Percentiles rank a stretch among this genome's conserved stretches.
These are phyloP conservation scores for Fraxinus xanthoxyloides DNA, from an alignment of 305 asterid genomes.

Conservation along the genomic window DNA sequence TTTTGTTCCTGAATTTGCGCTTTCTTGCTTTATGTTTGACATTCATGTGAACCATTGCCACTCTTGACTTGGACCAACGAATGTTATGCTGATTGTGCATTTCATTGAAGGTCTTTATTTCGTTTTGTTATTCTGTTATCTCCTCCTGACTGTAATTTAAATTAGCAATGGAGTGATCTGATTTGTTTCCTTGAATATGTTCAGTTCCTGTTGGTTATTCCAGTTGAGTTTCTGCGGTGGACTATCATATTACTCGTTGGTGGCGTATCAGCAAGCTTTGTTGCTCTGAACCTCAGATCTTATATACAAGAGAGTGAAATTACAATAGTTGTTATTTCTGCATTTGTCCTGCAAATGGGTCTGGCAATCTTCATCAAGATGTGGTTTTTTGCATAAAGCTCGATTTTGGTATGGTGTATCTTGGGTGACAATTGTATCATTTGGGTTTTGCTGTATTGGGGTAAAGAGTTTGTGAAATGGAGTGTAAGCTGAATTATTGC, in stretches of 20 bases:
- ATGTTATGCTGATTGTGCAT: neutral
- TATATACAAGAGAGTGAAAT: slow-evolving; percentile 48
- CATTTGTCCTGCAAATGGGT: slow-evolving; percentile 77
- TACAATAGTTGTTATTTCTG: slow-evolving; percentile 55
- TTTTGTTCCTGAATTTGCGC: neutral
- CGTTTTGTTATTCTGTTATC: neutral
- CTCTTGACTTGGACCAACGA: neutral
- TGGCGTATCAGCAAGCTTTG: slow-evolving; percentile 70
- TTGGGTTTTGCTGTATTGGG: slow-evolving; percentile 23
- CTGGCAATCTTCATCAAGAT: slow-evolving; percentile 82
- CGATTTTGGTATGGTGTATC: slow-evolving; percentile 10
- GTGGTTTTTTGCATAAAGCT: slow-evolving; percentile 76
- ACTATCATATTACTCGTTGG: slow-evolving; percentile 55
- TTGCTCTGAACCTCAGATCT: slow-evolving; percentile 68
- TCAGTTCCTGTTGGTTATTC: slow-evolving; percentile 72
- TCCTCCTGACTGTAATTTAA: neutral
- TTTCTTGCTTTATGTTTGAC: neutral
- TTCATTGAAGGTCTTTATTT: neutral
- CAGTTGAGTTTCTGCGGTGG: slow-evolving; percentile 80
- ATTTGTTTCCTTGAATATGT: slow-evolving; percentile 24
- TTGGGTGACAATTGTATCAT: slow-evolving; percentile 12
- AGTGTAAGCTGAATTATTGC: slow-evolving; percentile 13
- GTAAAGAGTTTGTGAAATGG: slow-evolving; percentile 16
- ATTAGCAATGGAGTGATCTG: slow-evolving; percentile 1
- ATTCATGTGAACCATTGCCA: neutral